Evolutionary conservation across 2,329 filamentous ascomycete species (phyloP), one percentile per base, ranked within the genome.

Genomic region (Aspergillus bombycis): DNA sequence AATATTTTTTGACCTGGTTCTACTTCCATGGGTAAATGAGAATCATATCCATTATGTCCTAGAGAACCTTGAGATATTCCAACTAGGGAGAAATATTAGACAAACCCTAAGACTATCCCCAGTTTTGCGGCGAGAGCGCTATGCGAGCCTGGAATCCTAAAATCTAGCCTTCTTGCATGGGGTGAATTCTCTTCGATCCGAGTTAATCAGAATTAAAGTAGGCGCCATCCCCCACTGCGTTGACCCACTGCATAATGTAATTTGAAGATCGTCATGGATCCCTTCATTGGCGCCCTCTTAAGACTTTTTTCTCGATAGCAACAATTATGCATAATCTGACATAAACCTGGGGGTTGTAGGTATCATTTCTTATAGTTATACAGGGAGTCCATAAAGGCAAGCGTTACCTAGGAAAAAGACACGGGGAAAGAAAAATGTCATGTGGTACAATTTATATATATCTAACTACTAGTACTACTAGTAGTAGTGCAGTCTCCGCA

Each of bases 181-280:
- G 32, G 11, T 53, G 46, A 43, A 60, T 46, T 46, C 38, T 57
- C 19, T 52, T 58, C 46, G 61, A 38, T 19, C 53, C 30, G 53
- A 68, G 60, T 65, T 66, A 60, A 69, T 63, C 58, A 58, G 60
- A 61, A 70, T 67, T 69, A 69, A 67, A 63, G 66, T 70, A 69
- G 59, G 62, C 68, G 64, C 67, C 66, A 69, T 69, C 67, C 63
- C 66, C 58, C 64, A 62, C 65, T 55, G 53, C 45, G 36, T 45
- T 57, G 67, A 70, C 67, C 68, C 68, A 69, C 67, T 21, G 52
- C 26, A 46, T 14, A 34, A 61, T 26, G 48, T 55, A 52, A 57
- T 53, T 59, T 60, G 60, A 62, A 59, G 67, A 67, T 70, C 67
- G 58, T 56, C 61, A 57, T 34, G 38, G 43, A 50, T 28, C 46